These are phyloP conservation scores for Ilyonectria sp. DNA, from an alignment of 2,329 filamentous ascomycete species.

Conservation along the genomic window DNA sequence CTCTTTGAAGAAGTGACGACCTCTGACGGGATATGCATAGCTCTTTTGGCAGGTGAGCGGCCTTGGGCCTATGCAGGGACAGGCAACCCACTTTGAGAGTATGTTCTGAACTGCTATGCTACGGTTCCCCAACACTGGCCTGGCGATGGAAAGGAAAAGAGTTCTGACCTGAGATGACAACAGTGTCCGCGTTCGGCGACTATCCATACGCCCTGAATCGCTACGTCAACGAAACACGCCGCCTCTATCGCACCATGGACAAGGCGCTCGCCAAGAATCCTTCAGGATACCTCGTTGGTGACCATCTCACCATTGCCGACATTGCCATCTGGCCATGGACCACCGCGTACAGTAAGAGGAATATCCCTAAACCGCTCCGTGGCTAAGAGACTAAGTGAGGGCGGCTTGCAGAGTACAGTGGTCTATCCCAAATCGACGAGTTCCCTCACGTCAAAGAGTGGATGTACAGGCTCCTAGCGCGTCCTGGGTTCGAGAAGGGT, in stretches of 20 bases:
- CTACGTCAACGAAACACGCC: constrained; percentile 85
- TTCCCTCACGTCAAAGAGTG: constrained; percentile 85
- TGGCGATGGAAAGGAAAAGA: too few relatives aligned
- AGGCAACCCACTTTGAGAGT: constrained; percentile 87
- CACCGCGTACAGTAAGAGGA: constrained; percentile 60
- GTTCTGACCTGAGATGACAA: too few relatives aligned
- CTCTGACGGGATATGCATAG: constrained; percentile 47
- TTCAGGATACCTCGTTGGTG: constrained; percentile 75
- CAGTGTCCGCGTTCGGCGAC: constrained; percentile 62
- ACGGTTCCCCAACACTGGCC: too few relatives aligned
- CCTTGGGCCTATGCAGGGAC: constrained; percentile 84
- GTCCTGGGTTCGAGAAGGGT: constrained; percentile 83
- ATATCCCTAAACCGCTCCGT: neutral
- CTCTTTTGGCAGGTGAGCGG: constrained; percentile 84
- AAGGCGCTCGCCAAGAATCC: constrained; percentile 73
- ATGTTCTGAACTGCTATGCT: constrained; percentile 39
- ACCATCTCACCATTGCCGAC: constrained; percentile 82
- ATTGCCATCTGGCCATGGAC: constrained; percentile 88
- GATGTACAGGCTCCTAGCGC: constrained; percentile 78
- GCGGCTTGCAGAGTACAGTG: constrained; percentile 50
- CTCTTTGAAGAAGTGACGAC: too few relatives aligned
- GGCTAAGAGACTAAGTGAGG: neutral
- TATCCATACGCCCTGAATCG: constrained; percentile 88
- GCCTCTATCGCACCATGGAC: constrained; percentile 85
- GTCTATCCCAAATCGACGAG: constrained; percentile 71